Evolutionary conservation across 805 yeast species (phyloP), one percentile per base, ranked within the genome.

Genomic region (Torulaspora franciscae): DNA sequence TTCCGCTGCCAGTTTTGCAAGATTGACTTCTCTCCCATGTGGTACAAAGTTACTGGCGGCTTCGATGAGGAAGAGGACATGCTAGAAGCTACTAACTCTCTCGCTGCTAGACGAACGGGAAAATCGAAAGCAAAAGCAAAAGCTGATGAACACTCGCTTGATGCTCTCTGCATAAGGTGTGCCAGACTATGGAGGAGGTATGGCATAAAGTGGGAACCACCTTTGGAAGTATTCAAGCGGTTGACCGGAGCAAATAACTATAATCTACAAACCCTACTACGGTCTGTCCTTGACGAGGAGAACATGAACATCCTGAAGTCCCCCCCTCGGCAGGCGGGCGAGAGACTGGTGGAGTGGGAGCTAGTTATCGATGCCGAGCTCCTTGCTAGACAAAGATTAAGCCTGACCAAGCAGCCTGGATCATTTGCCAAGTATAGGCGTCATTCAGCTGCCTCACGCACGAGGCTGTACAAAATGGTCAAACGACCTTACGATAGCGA

Each of bases 161-260:
- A 71, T 11, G 96, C 89, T 0, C 67, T 91, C 10, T 91, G 99
- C 62, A 66, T 75, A 24, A 71, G 98, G 43, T 91, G 99, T 69
- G 96, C 96, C 0, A 74, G 85, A 46, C 59, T 93, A 24, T 91
- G 98, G 98, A 74, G 96, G 62, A 69, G 95, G 32, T 91, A 91
- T 63, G 96, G 89, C 0, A 81, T 86, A 0, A 72, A 71, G 7
- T 93, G 98, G 98, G 87, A 82, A 52, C 80, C 79, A 27, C 96
- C 96, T 0, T 54, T 66, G 19, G 88, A 81, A 43, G 80, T 86
- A 0, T 64, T 79, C 34, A 77, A 72, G 59, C 78, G 76, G 47
- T 27, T 65, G 13, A 42, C 54, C 42, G 67, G 66, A 1, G 52
- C 54, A 15, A 53, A 54, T 43, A 40, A 36, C 13, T 24, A 46